Evolutionary conservation across 2,329 filamentous ascomycete species (phyloP).

Genomic region (Thermomyces lanuginosus): DNA sequence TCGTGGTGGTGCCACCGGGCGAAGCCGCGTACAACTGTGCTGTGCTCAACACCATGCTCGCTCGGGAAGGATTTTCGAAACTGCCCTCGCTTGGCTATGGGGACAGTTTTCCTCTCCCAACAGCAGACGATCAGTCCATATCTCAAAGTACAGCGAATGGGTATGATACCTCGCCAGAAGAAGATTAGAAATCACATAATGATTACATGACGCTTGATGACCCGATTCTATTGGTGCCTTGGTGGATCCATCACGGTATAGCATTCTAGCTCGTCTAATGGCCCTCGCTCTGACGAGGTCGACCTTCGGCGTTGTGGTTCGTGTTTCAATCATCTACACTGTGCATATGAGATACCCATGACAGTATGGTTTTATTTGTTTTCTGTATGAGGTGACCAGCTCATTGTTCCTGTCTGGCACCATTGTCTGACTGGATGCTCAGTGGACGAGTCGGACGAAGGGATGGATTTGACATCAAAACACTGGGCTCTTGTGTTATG

Average conservation of each 20-base stretch:
- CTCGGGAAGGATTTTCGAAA: constrained; percentile 62
- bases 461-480: no score
- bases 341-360: neutral
- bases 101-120: constrained; percentile 26
- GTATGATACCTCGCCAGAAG: constrained; percentile 4
- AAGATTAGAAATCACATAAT: neutral
- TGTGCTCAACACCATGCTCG: constrained; percentile 76
- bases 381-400: no score
- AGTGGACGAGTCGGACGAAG: no score
- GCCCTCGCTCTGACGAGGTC: no score
- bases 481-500: no score
- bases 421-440: no score
- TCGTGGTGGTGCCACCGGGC: constrained; percentile 77
- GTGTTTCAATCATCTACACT: neutral
- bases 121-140: constrained; percentile 13
- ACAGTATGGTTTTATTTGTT: no score
- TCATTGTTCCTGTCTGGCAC: no score
- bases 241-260: no score
- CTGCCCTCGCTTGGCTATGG: constrained; percentile 34
- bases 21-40: constrained; percentile 85
- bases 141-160: no score
- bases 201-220: constrained; percentile 3
- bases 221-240: constrained; percentile 3
- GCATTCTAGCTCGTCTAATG: no score
- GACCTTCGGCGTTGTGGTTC: no score